These are phyloP conservation scores for Phaeophleospora eucalypticola DNA, from an alignment of 2,329 filamentous ascomycete genomes.

Conservation along the genomic window DNA sequence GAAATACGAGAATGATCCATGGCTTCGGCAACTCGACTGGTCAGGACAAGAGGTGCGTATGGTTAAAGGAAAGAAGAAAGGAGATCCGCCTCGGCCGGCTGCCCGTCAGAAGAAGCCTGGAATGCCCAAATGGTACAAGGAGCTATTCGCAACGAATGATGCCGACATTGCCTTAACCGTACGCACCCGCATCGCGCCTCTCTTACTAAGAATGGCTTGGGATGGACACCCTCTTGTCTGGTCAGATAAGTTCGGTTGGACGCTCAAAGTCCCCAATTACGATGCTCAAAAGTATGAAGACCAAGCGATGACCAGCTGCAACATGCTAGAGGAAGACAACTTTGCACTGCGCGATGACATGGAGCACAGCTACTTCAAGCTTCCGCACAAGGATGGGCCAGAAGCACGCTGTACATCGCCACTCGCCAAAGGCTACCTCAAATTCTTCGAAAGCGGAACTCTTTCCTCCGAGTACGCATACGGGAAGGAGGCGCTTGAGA, in stretches of 20 bases:
- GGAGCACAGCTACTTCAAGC: constrained; percentile 73
- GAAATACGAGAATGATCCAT: constrained; percentile 75
- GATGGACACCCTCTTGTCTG: constrained; percentile 84
- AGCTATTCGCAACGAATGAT: constrained; percentile 68
- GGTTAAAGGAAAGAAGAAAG: constrained; percentile 87
- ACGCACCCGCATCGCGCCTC: constrained; percentile 78
- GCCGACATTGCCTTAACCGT: constrained; percentile 74
- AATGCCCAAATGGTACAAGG: constrained; percentile 95
- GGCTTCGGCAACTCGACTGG: constrained; percentile 94
- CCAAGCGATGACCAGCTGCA: constrained; percentile 69
- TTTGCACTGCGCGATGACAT: constrained; percentile 61
- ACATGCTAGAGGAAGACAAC: constrained; percentile 72
- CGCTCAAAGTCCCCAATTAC: constrained; percentile 67
- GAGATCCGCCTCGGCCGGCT: constrained; percentile 70
- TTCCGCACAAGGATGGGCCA: constrained; percentile 94
- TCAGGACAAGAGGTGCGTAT: constrained; percentile 86
- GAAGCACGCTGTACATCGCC: constrained; percentile 78
- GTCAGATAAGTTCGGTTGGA: constrained; percentile 93
- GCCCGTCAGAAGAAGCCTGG: constrained; percentile 88
- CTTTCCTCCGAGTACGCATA: constrained; percentile 84
- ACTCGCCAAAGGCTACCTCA: constrained; percentile 83
- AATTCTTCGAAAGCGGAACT: constrained; percentile 85
- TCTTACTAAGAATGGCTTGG: constrained; percentile 82
- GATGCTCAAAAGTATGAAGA: constrained; percentile 63
- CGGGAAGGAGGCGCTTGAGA: constrained; percentile 90